A percentile compares a stretch with the other conserved stretches of the same genome.
phyloP scores from a whole-genome alignment of 1,284 basidiomycete species.

The Vanrija sp. region DNA sequence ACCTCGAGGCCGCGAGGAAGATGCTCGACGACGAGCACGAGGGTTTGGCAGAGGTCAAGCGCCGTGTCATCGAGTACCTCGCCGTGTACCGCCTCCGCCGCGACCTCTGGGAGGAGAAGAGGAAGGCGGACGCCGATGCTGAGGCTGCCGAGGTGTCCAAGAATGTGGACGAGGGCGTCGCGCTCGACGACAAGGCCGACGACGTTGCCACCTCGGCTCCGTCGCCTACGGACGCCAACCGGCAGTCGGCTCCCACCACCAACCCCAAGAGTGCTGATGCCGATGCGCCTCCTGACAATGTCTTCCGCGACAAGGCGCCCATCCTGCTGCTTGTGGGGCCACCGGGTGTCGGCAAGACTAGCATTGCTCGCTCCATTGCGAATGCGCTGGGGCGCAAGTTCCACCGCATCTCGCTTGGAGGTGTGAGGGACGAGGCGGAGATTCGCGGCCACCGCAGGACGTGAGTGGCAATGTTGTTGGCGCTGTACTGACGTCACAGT shows the following conservation, averaged over 20 bases:
- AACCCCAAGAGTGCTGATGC: neutral
- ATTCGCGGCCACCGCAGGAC: conserved; percentile 96
- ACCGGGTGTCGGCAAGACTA: conserved; percentile 93
- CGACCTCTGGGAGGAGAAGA: conserved; percentile 31
- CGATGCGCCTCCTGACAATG: conserved; percentile 32
- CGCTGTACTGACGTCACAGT: conserved; percentile 2
- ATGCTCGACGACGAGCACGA: conserved; percentile 43
- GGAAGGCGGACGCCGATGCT: neutral
- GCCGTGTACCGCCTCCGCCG: conserved; percentile 44
- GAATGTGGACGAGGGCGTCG: neutral
- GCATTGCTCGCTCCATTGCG: conserved; percentile 46
- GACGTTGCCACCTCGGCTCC: neutral
- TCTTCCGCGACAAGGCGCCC: conserved; percentile 44
- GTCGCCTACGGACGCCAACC: neutral
- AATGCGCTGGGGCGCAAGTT: conserved; percentile 38
- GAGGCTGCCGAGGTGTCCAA: conserved; percentile 1
- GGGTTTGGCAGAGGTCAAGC: conserved; percentile 43
- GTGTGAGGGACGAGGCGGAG: conserved; percentile 93
- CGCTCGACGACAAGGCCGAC: neutral
- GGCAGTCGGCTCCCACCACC: too few relatives aligned
- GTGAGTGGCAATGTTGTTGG: conserved; percentile 57
- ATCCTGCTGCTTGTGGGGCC: conserved; percentile 69
- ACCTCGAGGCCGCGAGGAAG: conserved; percentile 31
- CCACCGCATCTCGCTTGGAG: conserved; percentile 84
- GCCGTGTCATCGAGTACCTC: conserved; percentile 44